A percentile compares a stretch with the other conserved stretches of the same genome.
Evolutionary conservation across 805 yeast species (phyloP).

Genomic region (Wickerhamomyces chaumierensis): DNA sequence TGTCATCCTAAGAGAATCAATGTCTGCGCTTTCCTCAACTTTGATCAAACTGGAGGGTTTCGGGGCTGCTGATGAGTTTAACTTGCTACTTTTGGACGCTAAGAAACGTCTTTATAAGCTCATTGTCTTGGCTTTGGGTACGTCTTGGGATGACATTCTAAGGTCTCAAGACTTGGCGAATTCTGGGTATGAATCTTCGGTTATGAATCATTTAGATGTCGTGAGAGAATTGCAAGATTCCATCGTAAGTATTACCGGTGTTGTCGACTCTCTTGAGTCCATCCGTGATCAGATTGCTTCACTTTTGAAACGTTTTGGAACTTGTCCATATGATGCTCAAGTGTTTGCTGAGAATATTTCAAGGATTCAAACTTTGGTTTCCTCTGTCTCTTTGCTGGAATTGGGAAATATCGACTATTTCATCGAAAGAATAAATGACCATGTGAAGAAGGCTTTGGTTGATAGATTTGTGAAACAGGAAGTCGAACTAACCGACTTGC

Average conservation of each 20-base stretch:
- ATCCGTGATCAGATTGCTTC: conserved; percentile 18
- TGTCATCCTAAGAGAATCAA: conserved; percentile 37
- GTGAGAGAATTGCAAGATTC: conserved; percentile 20
- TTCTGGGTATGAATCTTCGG: conserved; percentile 18
- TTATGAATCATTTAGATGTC: conserved; percentile 22
- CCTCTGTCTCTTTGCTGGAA: conserved; percentile 25
- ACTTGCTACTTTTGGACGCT: conserved; percentile 28
- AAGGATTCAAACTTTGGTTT: conserved; percentile 25
- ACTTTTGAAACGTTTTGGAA: conserved; percentile 15
- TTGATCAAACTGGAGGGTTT: conserved; percentile 23
- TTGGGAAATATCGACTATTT: conserved; percentile 24
- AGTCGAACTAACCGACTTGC: conserved; percentile 1
- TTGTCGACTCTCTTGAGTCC: conserved; percentile 19
- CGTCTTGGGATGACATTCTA: conserved; percentile 44
- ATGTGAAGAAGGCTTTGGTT: conserved; percentile 19
- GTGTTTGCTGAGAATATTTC: conserved; percentile 14
- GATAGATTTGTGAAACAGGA: conserved; percentile 16
- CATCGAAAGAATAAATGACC: conserved; percentile 23
- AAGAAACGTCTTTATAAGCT: conserved; percentile 21
- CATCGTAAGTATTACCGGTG: conserved; percentile 20
- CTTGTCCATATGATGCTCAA: conserved; percentile 16
- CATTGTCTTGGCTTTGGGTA: conserved; percentile 23
- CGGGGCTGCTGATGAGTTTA: conserved; percentile 21
- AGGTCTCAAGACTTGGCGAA: conserved; percentile 37
- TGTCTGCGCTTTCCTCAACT: conserved; percentile 28